Evolutionary conservation across 2,329 filamentous ascomycete species (phyloP).

Genomic region (Sporothrix humicola): DNA sequence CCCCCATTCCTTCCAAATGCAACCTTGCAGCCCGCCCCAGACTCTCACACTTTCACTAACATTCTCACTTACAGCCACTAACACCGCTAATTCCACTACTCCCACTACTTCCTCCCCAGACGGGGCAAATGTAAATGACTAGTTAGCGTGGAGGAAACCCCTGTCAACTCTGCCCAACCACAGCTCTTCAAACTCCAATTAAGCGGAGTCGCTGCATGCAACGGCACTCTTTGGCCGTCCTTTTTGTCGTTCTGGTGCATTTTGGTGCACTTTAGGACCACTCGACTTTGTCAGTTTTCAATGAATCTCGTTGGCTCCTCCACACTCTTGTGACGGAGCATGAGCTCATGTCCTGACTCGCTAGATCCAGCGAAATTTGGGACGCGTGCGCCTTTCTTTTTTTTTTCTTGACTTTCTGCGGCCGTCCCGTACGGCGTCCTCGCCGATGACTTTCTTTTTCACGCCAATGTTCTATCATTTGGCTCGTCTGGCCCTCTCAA

Average conservation of each 20-base stretch:
- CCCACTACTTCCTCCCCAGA: background rate
- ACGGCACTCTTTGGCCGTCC: background rate
- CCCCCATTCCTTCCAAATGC: constrained; percentile 9
- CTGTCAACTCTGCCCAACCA: background rate
- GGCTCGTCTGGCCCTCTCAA: too few species aligned
- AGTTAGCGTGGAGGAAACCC: background rate
- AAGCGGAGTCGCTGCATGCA: constrained; percentile 4
- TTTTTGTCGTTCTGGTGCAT: background rate
- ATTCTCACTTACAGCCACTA: background rate
- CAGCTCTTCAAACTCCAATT: background rate
- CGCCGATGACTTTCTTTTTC: background rate
- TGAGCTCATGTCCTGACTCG: constrained; percentile 24
- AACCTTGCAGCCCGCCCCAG: background rate
- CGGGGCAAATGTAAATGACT: background rate
- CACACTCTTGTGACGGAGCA: constrained; percentile 16
- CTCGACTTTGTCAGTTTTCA: too few species aligned
- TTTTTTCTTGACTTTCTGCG: background rate
- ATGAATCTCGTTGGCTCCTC: constrained; percentile 3
- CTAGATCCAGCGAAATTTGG: background rate
- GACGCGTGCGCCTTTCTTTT: background rate
- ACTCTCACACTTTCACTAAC: background rate
- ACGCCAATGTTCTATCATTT: too few species aligned
- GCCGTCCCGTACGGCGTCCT: background rate
- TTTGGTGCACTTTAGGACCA: background rate
- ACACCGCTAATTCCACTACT: background rate